These are phyloP conservation scores for Wickerhamomyces mucosus DNA, from an alignment of 805 yeast genomes.

Conservation along the genomic window DNA sequence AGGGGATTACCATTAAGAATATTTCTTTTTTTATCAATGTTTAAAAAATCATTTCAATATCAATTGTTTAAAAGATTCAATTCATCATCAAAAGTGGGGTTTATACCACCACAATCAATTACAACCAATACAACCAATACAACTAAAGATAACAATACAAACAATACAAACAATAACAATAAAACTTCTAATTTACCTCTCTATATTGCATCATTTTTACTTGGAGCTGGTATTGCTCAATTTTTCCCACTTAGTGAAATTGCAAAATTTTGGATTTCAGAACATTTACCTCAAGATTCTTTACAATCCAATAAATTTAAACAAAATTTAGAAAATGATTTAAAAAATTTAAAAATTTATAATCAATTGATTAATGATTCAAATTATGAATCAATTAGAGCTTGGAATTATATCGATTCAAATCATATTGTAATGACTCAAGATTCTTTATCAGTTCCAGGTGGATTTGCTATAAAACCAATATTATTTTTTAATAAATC, in stretches of 20 bases:
- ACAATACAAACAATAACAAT: neutral
- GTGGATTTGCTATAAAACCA: conserved; percentile 73
- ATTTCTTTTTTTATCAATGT: neutral
- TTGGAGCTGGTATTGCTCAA: conserved; percentile 27
- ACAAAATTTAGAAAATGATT: conserved; percentile 32
- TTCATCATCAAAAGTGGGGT: neutral
- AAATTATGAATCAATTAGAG: conserved; percentile 26
- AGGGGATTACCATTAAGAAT: no score
- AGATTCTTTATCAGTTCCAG: conserved; percentile 57
- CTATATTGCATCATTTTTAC: conserved; percentile 18
- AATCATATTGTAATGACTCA: conserved; percentile 31
- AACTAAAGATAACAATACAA: neutral
- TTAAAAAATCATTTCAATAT: neutral
- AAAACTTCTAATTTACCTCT: conserved; percentile 8
- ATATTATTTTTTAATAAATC: conserved; percentile 49
- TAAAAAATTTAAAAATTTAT: conserved; percentile 42
- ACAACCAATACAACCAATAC: neutral
- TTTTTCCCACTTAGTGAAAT: conserved; percentile 25
- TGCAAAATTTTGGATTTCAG: conserved; percentile 19
- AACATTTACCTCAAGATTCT: conserved; percentile 14
- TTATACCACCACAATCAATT: neutral
- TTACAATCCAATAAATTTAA: conserved; percentile 22
- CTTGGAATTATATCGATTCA: conserved; percentile 38
- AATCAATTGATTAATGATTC: conserved; percentile 34
- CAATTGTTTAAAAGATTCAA: neutral